phyloP scores from a whole-genome alignment of 2,329 filamentous ascomycete genomes.

The Aspergillus viridinutans region DNA sequence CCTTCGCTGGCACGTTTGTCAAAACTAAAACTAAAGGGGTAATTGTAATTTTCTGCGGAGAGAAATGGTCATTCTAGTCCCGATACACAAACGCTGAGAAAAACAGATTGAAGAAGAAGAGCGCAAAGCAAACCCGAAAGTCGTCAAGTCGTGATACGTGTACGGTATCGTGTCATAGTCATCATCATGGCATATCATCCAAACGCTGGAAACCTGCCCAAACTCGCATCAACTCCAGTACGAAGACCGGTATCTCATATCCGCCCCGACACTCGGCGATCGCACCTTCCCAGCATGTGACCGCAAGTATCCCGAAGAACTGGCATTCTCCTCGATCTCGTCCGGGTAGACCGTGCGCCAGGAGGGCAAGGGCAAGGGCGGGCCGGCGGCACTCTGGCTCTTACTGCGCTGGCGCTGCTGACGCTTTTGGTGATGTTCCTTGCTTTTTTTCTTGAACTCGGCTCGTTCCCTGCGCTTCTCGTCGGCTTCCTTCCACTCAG shows the following conservation, averaged over 20 bases:
- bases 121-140: not conserved
- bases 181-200: not conserved
- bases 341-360: slow-evolving; percentile 24
- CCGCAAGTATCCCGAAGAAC: not conserved
- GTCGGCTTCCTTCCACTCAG: slow-evolving; percentile 65
- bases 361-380: slow-evolving; percentile 4
- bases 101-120: not conserved
- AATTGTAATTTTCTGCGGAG: not conserved
- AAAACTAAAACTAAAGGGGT: not conserved
- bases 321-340: slow-evolving; percentile 26
- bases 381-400: slow-evolving; percentile 15
- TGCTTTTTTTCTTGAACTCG: slow-evolving; percentile 50
- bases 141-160: not conserved
- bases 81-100: not conserved
- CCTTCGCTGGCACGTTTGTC: not conserved
- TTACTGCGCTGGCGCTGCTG: slow-evolving; percentile 28
- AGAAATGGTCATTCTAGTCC: not conserved
- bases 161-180: not conserved
- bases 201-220: too few species aligned
- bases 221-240: not conserved
- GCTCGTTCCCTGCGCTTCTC: slow-evolving; percentile 55
- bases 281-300: not conserved
- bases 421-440: slow-evolving; percentile 42
- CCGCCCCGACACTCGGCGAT: not conserved
- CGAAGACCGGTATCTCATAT: not conserved